phyloP scores from a whole-genome alignment of 352 stramenopile species.

The Globisporangium uncinulatum region DNA sequence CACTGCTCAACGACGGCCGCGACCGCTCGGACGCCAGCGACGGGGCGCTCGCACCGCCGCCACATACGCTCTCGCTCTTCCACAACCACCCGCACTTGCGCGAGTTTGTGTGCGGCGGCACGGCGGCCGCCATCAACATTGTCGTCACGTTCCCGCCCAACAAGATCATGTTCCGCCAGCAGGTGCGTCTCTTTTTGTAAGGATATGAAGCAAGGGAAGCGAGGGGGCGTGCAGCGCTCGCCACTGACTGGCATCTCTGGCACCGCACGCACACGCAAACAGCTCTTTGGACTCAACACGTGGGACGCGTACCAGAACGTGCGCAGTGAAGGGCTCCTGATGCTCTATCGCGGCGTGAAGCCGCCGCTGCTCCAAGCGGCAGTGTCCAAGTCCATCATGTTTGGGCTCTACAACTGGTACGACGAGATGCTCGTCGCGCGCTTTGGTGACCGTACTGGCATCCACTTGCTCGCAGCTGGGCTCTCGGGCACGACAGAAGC shows the following conservation, averaged over 20 bases:
- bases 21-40: neutral
- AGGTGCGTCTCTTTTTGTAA: constrained; percentile 47
- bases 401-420: constrained; percentile 88
- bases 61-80: constrained; percentile 30
- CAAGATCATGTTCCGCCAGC: constrained; percentile 90
- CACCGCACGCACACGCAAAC: neutral
- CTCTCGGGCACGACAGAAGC: constrained; percentile 80
- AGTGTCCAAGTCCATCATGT: constrained; percentile 89
- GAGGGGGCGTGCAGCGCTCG: constrained; percentile 1
- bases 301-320: constrained; percentile 70
- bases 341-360: constrained; percentile 82
- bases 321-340: constrained; percentile 42
- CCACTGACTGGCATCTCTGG: neutral
- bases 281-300: constrained; percentile 75
- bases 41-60: neutral
- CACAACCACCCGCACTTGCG: constrained; percentile 54
- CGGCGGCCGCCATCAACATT: constrained; percentile 84
- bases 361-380: constrained; percentile 79
- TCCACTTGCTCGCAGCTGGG: constrained; percentile 56
- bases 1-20: constrained; percentile 10
- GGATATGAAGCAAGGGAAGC: neutral
- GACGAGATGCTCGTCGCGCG: constrained; percentile 41
- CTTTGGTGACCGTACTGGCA: constrained; percentile 32
- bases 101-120: constrained; percentile 78
- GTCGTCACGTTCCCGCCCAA: constrained; percentile 84